Conservation (phyloP, 176 grass and related monocot species). For the Dendrocalamus sinicus region DNA sequence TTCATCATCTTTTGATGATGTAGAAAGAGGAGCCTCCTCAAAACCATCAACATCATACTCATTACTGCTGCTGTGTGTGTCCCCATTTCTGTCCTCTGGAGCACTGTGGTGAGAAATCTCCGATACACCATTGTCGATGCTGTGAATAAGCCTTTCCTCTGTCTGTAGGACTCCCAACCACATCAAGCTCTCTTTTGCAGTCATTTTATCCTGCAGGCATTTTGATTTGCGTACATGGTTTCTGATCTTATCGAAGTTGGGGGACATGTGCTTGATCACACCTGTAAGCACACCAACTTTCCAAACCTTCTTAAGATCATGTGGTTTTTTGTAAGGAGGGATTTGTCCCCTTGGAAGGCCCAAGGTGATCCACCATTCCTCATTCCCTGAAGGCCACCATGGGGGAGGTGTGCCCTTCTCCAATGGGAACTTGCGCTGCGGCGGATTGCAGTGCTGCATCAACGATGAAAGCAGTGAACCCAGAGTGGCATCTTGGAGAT, state of each 20-base stretch:
- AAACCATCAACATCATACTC: conserved; percentile 87
- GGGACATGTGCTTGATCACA: conserved; percentile 97
- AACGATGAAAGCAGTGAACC: conserved; percentile 88
- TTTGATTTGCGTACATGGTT: conserved; percentile 89
- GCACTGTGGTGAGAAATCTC: conserved; percentile 57
- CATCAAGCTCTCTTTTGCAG: conserved; percentile 90
- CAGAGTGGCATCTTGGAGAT: conserved; percentile 94
- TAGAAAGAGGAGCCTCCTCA: conserved; percentile 66
- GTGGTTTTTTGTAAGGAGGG: conserved; percentile 93
- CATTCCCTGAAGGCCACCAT: conserved; percentile 92
- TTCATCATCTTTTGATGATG: conserved; percentile 78
- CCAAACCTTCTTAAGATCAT: conserved; percentile 98
- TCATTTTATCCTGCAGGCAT: conserved; percentile 99
- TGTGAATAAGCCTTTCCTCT: conserved; percentile 71
- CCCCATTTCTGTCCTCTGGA: conserved; percentile 49
- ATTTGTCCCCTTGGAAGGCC: conserved; percentile 67
- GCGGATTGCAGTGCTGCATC: conserved; percentile 91
- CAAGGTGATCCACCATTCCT: conserved; percentile 80
- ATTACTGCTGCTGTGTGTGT: conserved; percentile 65
- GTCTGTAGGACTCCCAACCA: conserved; percentile 82
- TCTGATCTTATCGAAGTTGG: conserved; percentile 92
- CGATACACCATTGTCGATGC: conserved; percentile 67
- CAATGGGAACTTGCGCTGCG: conserved; percentile 90
- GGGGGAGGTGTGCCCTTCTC: conserved; percentile 81
- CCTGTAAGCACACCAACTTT: conserved; percentile 92